phyloP scores from a whole-genome alignment of 441 rosid genomes.

The Mallotus repandus region DNA sequence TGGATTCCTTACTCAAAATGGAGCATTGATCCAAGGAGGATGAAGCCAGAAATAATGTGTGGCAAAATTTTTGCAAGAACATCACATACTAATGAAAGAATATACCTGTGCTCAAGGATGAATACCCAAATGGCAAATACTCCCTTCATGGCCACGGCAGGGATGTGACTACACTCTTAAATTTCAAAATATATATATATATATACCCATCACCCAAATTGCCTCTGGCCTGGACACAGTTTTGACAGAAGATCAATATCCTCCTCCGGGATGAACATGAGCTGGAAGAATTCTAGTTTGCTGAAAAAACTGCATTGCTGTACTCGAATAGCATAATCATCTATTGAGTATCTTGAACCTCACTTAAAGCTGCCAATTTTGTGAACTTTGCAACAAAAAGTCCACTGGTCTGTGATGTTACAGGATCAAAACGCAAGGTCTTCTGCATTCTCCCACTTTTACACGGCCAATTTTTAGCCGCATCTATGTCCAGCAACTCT shows the following conservation, averaged over 20 bases:
- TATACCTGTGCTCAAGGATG: too few species aligned
- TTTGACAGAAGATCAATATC: not conserved
- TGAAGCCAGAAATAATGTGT: too few species aligned
- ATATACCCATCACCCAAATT: not conserved
- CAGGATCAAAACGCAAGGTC: conserved; percentile 79
- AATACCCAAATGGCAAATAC: too few species aligned
- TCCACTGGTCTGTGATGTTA: conserved; percentile 83
- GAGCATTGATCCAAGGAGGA: too few species aligned
- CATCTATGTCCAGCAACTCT: conserved; percentile 68
- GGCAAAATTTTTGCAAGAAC: too few species aligned
- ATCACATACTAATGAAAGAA: too few species aligned
- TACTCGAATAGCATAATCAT: not conserved
- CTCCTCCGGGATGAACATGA: not conserved
- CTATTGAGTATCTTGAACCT: not conserved
- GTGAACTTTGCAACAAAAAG: conserved; percentile 78
- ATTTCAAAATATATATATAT: too few species aligned
- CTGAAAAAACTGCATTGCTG: too few species aligned
- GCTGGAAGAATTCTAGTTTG: not conserved
- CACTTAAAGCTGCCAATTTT: conserved; percentile 28
- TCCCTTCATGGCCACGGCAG: too few species aligned
- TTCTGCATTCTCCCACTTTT: conserved; percentile 62
- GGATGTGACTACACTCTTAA: too few species aligned
- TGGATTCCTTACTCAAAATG: too few species aligned
- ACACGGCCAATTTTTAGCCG: conserved; percentile 76
- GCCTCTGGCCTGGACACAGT: not conserved